Evolutionary conservation across 1,139 yeast genomes (phyloP).

Genomic region (Nakaseomyces uthaithaninus): DNA sequence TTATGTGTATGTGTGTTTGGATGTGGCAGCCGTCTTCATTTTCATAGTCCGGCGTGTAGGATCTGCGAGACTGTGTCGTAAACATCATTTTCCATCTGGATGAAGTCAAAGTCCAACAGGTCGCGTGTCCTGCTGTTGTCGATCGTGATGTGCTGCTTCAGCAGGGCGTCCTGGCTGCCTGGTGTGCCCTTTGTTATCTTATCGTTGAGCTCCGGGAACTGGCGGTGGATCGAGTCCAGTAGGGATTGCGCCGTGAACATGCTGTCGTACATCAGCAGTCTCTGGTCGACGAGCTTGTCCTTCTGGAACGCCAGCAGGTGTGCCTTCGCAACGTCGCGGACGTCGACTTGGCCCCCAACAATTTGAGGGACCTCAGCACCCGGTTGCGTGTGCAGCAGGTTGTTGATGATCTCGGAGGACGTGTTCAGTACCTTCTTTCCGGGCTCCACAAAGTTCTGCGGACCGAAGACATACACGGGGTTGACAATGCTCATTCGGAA

Average conservation of each 20-base stretch:
- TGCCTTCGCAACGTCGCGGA: slow-evolving; percentile 46
- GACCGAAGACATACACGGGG: slow-evolving; percentile 48
- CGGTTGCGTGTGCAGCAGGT: slow-evolving; percentile 20
- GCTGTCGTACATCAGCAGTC: slow-evolving; percentile 31
- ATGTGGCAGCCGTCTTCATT: too few species aligned
- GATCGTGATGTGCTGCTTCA: slow-evolving; percentile 44
- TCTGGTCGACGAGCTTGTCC: slow-evolving; percentile 25
- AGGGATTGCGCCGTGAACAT: slow-evolving; percentile 30
- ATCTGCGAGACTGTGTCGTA: slow-evolving; percentile 7
- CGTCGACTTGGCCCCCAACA: slow-evolving; percentile 37
- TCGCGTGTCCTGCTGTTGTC: slow-evolving; percentile 30
- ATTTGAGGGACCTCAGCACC: slow-evolving; percentile 12
- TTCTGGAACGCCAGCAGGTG: slow-evolving; percentile 40
- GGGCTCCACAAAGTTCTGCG: slow-evolving; percentile 35
- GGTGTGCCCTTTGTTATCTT: slow-evolving; percentile 24
- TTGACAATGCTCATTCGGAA: slow-evolving; percentile 41
- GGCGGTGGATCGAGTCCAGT: slow-evolving; percentile 32
- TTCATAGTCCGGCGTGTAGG: neutral
- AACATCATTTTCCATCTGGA: neutral
- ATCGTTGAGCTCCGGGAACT: slow-evolving; percentile 35
- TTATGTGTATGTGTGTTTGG: too few species aligned
- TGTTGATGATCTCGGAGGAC: slow-evolving; percentile 34
- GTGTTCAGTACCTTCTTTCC: slow-evolving; percentile 31
- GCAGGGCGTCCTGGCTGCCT: slow-evolving; percentile 7
- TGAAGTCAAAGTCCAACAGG: slow-evolving; percentile 5